Evolutionary conservation across 768 basidiomycete species (phyloP).

Genomic region (Leccinum boreale): DNA sequence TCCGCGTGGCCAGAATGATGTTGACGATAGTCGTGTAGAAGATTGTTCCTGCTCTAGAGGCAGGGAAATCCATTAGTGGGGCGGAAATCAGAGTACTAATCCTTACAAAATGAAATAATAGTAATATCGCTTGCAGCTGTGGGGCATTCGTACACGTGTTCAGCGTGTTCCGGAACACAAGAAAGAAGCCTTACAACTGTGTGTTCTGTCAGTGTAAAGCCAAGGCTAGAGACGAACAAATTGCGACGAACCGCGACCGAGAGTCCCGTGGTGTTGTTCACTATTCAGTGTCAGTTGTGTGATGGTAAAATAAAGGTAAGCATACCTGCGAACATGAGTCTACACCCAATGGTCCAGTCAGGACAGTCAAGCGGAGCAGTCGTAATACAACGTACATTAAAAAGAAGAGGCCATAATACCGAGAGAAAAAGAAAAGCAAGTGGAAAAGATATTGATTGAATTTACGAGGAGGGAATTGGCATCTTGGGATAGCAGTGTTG

Average conservation of each 20-base stretch:
- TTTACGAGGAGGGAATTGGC: background rate
- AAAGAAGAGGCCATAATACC: constrained; percentile 25
- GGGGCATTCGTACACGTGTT: background rate
- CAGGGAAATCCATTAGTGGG: background rate
- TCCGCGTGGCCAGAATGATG: constrained; percentile 18
- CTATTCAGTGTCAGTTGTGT: constrained; percentile 4
- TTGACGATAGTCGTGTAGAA: constrained; percentile 20
- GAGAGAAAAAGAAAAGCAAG: constrained; percentile 19
- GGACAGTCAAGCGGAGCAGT: background rate
- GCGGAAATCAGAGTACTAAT: background rate
- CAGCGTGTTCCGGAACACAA: background rate
- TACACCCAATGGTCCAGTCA: constrained; percentile 1
- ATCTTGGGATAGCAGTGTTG: background rate
- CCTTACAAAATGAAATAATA: constrained; percentile 22
- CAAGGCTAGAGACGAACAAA: background rate
- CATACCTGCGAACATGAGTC: constrained; percentile 16
- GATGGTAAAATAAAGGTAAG: background rate
- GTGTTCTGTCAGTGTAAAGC: background rate
- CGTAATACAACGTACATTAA: constrained; percentile 8
- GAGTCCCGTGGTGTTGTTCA: constrained; percentile 20
- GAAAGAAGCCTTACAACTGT: constrained; percentile 19
- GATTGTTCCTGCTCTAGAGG: constrained; percentile 16
- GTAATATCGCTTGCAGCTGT: constrained; percentile 23
- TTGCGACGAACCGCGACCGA: constrained; percentile 12
- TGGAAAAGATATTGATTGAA: constrained; percentile 10